phyloP scores from a whole-genome alignment of 148 eudicot species.

The Rhododendron simsii region DNA sequence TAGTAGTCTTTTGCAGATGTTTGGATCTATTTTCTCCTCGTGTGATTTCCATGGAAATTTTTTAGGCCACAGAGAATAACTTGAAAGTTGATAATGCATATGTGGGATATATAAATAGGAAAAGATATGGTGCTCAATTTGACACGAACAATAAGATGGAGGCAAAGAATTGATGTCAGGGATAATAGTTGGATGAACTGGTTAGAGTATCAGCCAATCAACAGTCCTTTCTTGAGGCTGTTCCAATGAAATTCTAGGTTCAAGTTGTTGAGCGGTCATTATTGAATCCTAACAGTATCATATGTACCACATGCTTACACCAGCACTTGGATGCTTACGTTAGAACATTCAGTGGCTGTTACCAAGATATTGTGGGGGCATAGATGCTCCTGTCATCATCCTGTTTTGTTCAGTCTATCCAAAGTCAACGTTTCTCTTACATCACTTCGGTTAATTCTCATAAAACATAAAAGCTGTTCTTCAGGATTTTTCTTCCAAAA shows the following conservation, averaged over 20 bases:
- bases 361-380: constrained; percentile 6
- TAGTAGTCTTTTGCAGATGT: neutral
- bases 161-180: neutral
- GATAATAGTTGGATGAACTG: neutral
- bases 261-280: neutral
- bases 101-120: constrained; percentile 4
- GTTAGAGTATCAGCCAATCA: neutral
- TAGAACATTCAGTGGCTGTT: neutral
- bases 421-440: neutral
- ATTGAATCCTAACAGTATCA: neutral
- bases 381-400: neutral
- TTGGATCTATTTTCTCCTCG: neutral
- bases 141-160: neutral
- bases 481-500: neutral
- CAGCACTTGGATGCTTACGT: neutral
- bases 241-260: constrained; percentile 4
- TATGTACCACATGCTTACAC: neutral
- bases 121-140: neutral
- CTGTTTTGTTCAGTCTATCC: neutral
- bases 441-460: neutral
- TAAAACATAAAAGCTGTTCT: neutral
- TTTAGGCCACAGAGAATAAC: neutral
- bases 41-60: neutral
- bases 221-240: neutral
- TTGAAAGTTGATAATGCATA: neutral